These are phyloP conservation scores for Fusarium sp. DNA, from an alignment of 2,329 filamentous ascomycete species.

Conservation along the genomic window DNA sequence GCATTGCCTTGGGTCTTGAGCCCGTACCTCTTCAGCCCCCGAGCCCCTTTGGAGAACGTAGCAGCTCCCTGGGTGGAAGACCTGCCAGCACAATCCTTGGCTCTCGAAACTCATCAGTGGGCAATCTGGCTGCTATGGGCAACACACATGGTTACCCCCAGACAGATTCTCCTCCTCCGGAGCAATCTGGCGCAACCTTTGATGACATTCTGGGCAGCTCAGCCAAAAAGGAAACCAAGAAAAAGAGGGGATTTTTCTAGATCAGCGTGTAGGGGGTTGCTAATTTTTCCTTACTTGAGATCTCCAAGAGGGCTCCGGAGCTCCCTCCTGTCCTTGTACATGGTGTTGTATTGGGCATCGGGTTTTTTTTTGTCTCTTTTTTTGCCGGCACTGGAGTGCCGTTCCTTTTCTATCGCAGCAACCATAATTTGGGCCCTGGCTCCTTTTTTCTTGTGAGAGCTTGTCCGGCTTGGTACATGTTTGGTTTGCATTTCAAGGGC, in stretches of 20 bases:
- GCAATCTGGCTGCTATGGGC: conserved; percentile 54
- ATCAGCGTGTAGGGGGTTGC: background rate
- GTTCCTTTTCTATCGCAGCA: conserved; percentile 19
- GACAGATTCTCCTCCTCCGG: conserved; percentile 41
- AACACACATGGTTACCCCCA: conserved; percentile 26
- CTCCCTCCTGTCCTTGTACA: conserved; percentile 23
- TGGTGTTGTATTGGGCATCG: conserved; percentile 9
- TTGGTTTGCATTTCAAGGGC: conserved; percentile 19
- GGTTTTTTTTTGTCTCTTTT: conserved; percentile 18
- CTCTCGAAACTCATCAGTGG: conserved; percentile 54
- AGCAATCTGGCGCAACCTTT: conserved; percentile 60
- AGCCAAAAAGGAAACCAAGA: conserved; percentile 55
- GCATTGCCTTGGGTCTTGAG: conserved; percentile 62
- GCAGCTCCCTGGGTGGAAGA: conserved; percentile 55
- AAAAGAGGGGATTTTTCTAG: conserved; percentile 61
- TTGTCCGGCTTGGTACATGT: conserved; percentile 27
- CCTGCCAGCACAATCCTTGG: conserved; percentile 53
- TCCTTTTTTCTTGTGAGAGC: conserved; percentile 11
- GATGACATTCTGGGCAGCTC: conserved; percentile 63
- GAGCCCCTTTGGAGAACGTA: conserved; percentile 53
- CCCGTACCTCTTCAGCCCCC: conserved; percentile 59
- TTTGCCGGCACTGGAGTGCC: conserved; percentile 16
- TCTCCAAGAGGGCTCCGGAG: conserved; percentile 16
- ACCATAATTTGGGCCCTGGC: conserved; percentile 16
- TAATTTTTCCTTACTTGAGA: conserved; percentile 15